Evolutionary conservation across 2,329 filamentous ascomycete genomes (phyloP), one percentile per base, ranked within the genome.

Genomic region (Ceratocystis albifundus): DNA sequence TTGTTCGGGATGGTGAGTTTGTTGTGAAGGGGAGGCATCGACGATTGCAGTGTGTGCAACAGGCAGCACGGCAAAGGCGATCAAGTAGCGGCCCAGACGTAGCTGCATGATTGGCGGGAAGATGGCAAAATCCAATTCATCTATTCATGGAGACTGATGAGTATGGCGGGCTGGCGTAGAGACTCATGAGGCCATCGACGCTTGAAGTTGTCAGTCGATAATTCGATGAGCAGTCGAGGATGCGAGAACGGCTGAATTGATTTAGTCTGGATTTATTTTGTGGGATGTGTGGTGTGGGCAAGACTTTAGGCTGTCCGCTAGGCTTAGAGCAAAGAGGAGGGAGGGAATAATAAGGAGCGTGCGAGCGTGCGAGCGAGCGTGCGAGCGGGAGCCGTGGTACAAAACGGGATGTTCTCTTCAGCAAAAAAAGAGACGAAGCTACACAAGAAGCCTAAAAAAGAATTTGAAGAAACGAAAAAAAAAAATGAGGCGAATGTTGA

Each of bases 151-250:
- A 66, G 61, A 57, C 64, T 63, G 64, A 30, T 41, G 64, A 20
- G 32, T 63, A 32, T 53, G 61, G 50, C 48, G 61, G 25, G 59
- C 55, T 64, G 64, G 65, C 64, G 64, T 57, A 61, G 59, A 66
- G 64, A 68, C 67, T 66, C 55, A 66, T 62, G 67, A 66, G 62
- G 67, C 64, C 67, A 68, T 68, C 64, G 64, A 66, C 64, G 61
- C 64, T 64, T 64, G 15, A 32, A 32, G 50, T 65, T 61, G 41
- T 63, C 36, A 41, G 36, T 41, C 36, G 46, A 50, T 65, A 17
- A 41, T 55, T 30, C 48, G 17, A 48, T 28, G 20, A 45, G 17
- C 17, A 20, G 22, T 5, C 8, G 25, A 36, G 45, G 22, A 64
- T 53, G 36, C 8, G 28, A 28, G 48, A 25, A 53, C 28, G 25